Base-by-base conservation (phyloP, 805 yeast genomes). In the Wickerhamiella spandovensis region DNA sequence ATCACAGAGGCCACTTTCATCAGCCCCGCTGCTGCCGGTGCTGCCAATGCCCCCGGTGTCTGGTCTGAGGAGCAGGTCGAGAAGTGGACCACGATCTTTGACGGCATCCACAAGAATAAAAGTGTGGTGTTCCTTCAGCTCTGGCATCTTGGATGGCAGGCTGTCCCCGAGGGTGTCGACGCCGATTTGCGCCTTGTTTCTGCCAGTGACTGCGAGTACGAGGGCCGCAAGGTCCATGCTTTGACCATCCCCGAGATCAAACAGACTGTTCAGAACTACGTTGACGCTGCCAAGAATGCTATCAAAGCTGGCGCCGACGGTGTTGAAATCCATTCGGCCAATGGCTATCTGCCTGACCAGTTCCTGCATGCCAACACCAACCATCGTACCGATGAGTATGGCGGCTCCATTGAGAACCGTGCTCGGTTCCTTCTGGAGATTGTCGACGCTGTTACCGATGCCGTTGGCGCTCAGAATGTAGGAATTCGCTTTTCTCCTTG, bases 311-410 rank as follows among this genome's bases (percentile, higher is more conserved):
- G 80, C 0, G 71, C 75, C 47, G 85, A 82, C 62, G 80, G 80
- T 55, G 75, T 82, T 45, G 84, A 79, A 58, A 67, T 81, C 47
- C 85, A 81, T 61, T 69, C 69, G 38, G 87, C 87, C 21, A 79
- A 79, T 61, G 85, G 86, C 2, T 78, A 76, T 57, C 62, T 80
- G 46, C 53, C 74, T 30, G 67, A 70, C 58, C 69, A 72, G 57
- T 79, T 81, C 56, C 56, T 76, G 48, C 70, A 75, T 35, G 64
- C 66, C 1, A 56, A 60, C 43, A 63, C 74, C 25, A 79, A 81
- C 63, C 61, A 67, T 51, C 71, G 87, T 59, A 73, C 74, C 1
- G 87, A 81, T 58, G 68, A 72, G 54, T 81, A 79, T 55, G 86
- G 85, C 44, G 84, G 84, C 6, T 65, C 74, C 2, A 67, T 78